Conservation (phyloP, 1,284 basidiomycete genomes). For the Ceratobasidium theobromae region DNA sequence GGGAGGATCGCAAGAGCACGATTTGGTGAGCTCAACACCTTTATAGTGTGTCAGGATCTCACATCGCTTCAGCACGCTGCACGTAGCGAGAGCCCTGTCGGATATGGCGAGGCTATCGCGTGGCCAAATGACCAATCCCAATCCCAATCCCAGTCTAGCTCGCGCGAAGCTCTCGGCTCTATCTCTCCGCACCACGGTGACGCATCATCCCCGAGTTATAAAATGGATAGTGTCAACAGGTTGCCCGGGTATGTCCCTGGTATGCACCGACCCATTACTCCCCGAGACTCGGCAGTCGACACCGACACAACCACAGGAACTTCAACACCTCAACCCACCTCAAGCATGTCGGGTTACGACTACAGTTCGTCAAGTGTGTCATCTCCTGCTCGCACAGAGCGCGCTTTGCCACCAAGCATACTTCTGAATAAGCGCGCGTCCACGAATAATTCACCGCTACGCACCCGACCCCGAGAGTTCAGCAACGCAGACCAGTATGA, state of each 20-base stretch:
- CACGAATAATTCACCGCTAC: neutral
- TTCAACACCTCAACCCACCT: constrained; percentile 10
- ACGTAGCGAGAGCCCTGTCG: constrained; percentile 7
- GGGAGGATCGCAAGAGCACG: constrained; percentile 21
- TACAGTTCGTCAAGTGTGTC: constrained; percentile 10
- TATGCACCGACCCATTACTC: constrained; percentile 84
- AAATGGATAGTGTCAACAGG: constrained; percentile 57
- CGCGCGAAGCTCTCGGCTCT: constrained; percentile 1
- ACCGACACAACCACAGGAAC: constrained; percentile 10
- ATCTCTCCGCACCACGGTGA: constrained; percentile 38
- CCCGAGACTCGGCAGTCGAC: constrained; percentile 47
- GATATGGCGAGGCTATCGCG: constrained; percentile 29
- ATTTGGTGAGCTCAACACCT: constrained; percentile 26
- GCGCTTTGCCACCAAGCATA: constrained; percentile 8
- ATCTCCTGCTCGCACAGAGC: constrained; percentile 10
- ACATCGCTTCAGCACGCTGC: constrained; percentile 13
- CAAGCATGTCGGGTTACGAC: neutral
- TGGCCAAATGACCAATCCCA: constrained; percentile 32
- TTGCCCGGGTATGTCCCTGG: constrained; percentile 82
- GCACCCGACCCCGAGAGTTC: constrained; percentile 12
- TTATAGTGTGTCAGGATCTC: neutral
- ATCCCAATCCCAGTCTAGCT: neutral
- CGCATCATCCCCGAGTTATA: constrained; percentile 53
- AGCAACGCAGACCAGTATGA: constrained; percentile 15
- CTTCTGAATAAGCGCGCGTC: constrained; percentile 18